phyloP scores from a whole-genome alignment of 2,329 filamentous ascomycete genomes.

The Stylonectria norvegica region DNA sequence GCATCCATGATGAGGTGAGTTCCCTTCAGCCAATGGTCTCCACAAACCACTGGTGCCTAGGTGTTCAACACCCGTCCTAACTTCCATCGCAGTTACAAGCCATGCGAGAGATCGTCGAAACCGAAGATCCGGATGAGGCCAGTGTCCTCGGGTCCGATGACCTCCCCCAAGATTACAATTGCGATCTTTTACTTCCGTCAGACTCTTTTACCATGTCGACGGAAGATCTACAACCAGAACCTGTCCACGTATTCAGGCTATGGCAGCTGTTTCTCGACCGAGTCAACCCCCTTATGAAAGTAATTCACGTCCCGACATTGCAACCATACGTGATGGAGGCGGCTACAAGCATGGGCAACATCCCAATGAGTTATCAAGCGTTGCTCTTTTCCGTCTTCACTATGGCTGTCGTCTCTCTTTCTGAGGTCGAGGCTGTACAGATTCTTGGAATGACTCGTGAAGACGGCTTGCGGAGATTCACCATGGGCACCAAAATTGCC shows the following conservation, averaged over 20 bases:
- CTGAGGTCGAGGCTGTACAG: constrained; percentile 52
- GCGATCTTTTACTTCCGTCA: constrained; percentile 46
- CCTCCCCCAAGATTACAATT: constrained; percentile 50
- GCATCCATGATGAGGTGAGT: constrained; percentile 55
- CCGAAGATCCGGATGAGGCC: constrained; percentile 46
- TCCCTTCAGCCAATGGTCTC: no score
- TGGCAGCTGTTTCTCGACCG: constrained; percentile 75
- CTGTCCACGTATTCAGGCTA: constrained; percentile 63
- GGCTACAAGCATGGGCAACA: constrained; percentile 49
- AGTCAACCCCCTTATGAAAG: constrained; percentile 70
- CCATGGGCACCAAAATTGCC: constrained; percentile 48
- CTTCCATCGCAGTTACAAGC: constrained; percentile 45
- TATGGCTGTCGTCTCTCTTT: constrained; percentile 55
- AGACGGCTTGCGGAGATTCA: constrained; percentile 50
- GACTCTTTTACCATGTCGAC: constrained; percentile 38
- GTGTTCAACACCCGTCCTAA: no score
- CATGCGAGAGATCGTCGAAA: constrained; percentile 57
- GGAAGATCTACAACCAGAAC: constrained; percentile 59
- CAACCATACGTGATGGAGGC: constrained; percentile 64
- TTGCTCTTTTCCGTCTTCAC: constrained; percentile 64
- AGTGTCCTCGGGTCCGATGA: constrained; percentile 48
- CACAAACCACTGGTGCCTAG: no score
- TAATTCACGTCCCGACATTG: constrained; percentile 67
- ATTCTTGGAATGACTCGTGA: constrained; percentile 49
- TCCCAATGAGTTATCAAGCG: constrained; percentile 58